Evolutionary conservation across 352 stramenopile species (phyloP), one percentile per base, ranked within the genome.

Genomic region (Globisporangium radiosum): DNA sequence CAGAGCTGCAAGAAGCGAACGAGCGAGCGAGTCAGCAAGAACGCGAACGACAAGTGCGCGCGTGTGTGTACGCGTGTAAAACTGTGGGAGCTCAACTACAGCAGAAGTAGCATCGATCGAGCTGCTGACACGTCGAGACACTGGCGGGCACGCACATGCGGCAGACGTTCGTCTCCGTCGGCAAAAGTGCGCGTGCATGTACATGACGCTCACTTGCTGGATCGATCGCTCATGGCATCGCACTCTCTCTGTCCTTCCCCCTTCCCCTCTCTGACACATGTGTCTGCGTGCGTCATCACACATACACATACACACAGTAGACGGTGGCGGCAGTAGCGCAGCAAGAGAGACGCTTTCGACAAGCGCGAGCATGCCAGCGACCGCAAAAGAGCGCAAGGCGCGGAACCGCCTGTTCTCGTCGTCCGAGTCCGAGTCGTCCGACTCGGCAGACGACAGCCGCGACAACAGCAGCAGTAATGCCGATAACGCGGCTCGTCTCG

Each of bases 371-470:
- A 37, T 62, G 48, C 49, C 48, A 19, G 36, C 56, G 13, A 56
- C 53, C 13, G 15, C 47, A 40, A 62, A 61, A 37, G 61, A 66
- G 19, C 61, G 61, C 49, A 61, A 63, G 47, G 39, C 49, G 43
- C 61, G 61, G 37, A 62, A 62, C 40, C 55, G 56, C 17, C 52
- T 67, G 40, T 67, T 67, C 55, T 67, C 61, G 43, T 67, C 61
- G 36, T 67, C 61, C 43, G 61, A 67, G 39, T 67, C 61, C 1
- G 55, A 60, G n/a, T 62, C 50, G 38, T 55, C 48, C 10, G 61
- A 67, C 19, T 65, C 60, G 5, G 61, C 19, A 4, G 48, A 40
- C 17, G 60, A 66, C 33, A 54, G 62, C 48, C 43, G 55, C 7
- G 19, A 15, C 11, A 56, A 2, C 36, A 54, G 39, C 45, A 45